Percentiles rank a stretch among this genome's conserved stretches.
These are phyloP conservation scores for Spathaspora passalidarum DNA, from an alignment of 805 yeast species.

Conservation along the genomic window DNA sequence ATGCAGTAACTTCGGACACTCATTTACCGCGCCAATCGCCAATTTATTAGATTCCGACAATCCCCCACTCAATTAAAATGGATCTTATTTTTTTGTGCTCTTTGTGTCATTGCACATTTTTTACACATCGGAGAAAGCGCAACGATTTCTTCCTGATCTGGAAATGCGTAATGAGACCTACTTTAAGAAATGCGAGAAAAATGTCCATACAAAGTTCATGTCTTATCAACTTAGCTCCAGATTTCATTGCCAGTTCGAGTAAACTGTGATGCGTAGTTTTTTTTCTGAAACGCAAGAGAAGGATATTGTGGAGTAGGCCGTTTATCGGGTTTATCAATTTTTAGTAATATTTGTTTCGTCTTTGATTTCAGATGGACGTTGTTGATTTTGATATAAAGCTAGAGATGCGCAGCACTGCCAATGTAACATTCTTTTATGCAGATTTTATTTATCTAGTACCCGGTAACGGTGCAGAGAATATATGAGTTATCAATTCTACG, in stretches of 20 bases:
- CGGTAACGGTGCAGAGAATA: too few relatives aligned
- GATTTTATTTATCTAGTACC: too few relatives aligned
- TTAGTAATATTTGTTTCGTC: neutral
- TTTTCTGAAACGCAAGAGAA: too few relatives aligned
- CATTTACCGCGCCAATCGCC: too few relatives aligned
- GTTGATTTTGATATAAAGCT: neutral
- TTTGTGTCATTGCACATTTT: too few relatives aligned
- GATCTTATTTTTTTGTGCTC: too few relatives aligned
- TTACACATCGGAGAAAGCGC: too few relatives aligned
- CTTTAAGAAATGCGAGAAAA: neutral
- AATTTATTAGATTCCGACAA: too few relatives aligned
- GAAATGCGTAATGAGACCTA: neutral
- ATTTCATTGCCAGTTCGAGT: neutral
- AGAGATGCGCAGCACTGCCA: neutral
- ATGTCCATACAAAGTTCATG: neutral
- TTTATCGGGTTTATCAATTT: constrained; percentile 1
- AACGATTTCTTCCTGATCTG: neutral
- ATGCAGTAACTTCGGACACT: too few relatives aligned
- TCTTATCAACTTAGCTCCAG: neutral
- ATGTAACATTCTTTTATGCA: too few relatives aligned
- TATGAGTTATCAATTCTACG: too few relatives aligned
- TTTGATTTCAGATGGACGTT: neutral
- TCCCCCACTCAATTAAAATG: too few relatives aligned
- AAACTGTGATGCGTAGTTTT: neutral
- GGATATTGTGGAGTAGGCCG: neutral